Evolutionary conservation across 805 yeast genomes (phyloP), one percentile per base, ranked within the genome.

Genomic region (Saturnispora silvae): DNA sequence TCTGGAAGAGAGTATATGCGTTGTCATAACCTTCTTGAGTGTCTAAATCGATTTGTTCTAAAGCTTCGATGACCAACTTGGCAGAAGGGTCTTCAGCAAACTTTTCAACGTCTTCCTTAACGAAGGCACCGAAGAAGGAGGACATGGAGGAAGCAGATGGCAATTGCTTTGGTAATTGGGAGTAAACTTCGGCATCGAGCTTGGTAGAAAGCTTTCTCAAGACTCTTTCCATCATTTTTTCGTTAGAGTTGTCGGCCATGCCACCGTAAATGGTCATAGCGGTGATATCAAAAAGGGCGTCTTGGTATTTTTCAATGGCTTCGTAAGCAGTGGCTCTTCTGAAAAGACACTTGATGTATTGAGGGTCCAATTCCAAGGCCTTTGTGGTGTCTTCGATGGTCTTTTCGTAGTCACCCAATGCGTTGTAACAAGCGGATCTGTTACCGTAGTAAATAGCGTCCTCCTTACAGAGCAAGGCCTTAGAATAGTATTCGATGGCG

Each of bases 321-420:
- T 92, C 98, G 57, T 81, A 80, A 23, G 96, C 94, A 47, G 79
- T 75, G 24, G 96, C 96, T 61, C 98, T 81, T 63, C 99, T 84
- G 52, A 84, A 65, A 45, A 86, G 67, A 60, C 96, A 92, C 65
- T 92, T 92, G 52, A 83, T 66, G 63, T 92, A 89, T 56, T 81
- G 89, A 10, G 95, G 95, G 57, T 85, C 81, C 51, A 89, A 64
- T 50, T 76, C 70, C 51, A 92, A 70, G 20, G 97, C 98, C 43
- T 70, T 72, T 16, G 95, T 75, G 40, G 96, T 81, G 58, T 86
- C 96, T 48, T 76, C 82, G 45, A 92, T 70, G 33, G 87, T 95
- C 56, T 85, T 79, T 50, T 83, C 85, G 56, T 75, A 77, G 44
- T 86, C 74, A 45, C 77, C 73, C 47, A 83, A 65, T 7, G 94